Percentiles rank a stretch among this genome's conserved stretches.
Conservation (phyloP, 1,139 yeast genomes). For the Casaregolazyma suthepensis region DNA sequence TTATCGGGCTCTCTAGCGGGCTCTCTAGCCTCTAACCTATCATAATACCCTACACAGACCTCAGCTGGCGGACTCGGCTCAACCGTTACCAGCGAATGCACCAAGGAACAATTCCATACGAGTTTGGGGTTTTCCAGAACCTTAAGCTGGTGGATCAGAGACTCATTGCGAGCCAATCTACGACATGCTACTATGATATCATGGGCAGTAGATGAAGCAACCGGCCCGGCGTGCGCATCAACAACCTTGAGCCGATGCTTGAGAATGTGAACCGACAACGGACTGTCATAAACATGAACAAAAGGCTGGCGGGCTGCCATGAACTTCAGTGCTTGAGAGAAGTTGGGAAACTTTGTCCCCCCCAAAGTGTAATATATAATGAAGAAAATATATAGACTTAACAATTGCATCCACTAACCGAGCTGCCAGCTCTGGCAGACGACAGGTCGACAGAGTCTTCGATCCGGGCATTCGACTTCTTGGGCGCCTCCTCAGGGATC, state of each 20-base stretch:
- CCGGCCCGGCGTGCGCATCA: not conserved
- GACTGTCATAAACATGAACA: conserved; percentile 7
- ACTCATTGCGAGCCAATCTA: not conserved
- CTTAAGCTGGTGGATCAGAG: not conserved
- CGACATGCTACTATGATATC: conserved; percentile 6
- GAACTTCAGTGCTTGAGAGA: not conserved
- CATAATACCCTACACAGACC: conserved; percentile 3
- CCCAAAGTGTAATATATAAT: conserved; percentile 3
- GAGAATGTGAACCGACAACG: conserved; percentile 4
- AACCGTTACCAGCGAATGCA: conserved; percentile 2
- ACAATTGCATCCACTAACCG: conserved; percentile 10
- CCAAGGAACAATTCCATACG: not conserved
- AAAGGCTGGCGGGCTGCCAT: not conserved
- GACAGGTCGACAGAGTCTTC: conserved; percentile 11
- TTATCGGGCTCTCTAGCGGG: not conserved
- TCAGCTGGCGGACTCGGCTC: conserved; percentile 4
- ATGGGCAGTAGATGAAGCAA: conserved; percentile 3
- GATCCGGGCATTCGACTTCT: conserved; percentile 7
- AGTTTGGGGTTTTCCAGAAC: conserved; percentile 3
- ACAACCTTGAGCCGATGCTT: not conserved
- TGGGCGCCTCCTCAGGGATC: conserved; percentile 49
- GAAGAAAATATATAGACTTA: conserved; percentile 5
- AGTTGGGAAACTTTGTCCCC: conserved; percentile 1
- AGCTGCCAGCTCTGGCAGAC: not conserved
- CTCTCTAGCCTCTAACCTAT: not conserved